Conservation (phyloP, 768 basidiomycete genomes). For the Amyloporia xantha region DNA sequence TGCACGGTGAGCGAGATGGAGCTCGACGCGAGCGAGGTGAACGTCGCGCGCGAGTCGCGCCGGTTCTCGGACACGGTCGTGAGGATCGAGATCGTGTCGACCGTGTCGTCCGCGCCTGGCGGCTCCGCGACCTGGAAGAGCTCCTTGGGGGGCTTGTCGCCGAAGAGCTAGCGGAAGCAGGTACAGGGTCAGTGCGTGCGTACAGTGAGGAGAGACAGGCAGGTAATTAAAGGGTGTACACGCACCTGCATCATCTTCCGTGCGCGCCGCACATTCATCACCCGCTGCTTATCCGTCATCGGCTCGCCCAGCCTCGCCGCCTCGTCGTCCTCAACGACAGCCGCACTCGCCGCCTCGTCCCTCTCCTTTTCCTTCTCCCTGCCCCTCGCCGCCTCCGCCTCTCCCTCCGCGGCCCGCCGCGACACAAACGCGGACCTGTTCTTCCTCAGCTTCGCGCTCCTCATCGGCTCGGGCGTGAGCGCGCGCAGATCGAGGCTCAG, state of each 20-base stretch:
- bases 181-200: background rate
- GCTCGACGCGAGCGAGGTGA: slow-evolving; percentile 18
- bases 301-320: background rate
- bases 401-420: too few relatives aligned
- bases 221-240: background rate
- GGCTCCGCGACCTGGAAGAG: slow-evolving; percentile 31
- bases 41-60: slow-evolving; percentile 19
- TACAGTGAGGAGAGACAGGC: background rate
- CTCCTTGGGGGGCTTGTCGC: slow-evolving; percentile 40
- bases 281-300: slow-evolving; percentile 29
- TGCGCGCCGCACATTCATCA: slow-evolving; percentile 38
- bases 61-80: slow-evolving; percentile 8
- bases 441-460: slow-evolving; percentile 4
- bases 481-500: slow-evolving; percentile 9
- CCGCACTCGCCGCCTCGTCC: background rate
- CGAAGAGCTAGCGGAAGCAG: slow-evolving; percentile 37
- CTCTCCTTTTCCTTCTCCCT: background rate
- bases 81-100: slow-evolving; percentile 12
- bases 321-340: background rate
- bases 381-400: background rate
- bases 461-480: background rate
- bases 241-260: slow-evolving; percentile 46
- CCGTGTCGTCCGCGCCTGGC: slow-evolving; percentile 13
- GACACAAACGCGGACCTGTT: background rate
- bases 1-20: slow-evolving; percentile 4